Percentiles rank a stretch among this genome's conserved stretches.
phyloP scores from a whole-genome alignment of 176 grass and related monocot species.

The Themeda triandra region DNA sequence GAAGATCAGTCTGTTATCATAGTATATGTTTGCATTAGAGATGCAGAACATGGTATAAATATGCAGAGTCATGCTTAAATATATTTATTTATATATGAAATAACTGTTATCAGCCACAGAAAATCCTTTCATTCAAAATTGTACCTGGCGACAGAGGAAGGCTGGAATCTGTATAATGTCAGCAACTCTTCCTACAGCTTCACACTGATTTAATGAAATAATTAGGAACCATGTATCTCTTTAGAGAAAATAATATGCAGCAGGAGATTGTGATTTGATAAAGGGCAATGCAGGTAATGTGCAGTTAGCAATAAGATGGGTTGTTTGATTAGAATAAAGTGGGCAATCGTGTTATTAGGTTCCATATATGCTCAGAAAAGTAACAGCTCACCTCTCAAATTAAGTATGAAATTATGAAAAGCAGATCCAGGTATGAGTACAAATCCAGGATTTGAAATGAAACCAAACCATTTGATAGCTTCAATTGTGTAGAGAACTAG shows the following conservation, averaged over 20 bases:
- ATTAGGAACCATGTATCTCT: conserved; percentile 13
- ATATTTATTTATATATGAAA: too few species aligned
- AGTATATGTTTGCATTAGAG: conserved; percentile 24
- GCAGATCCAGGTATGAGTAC: not conserved
- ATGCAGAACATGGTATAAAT: not conserved
- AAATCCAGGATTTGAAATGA: not conserved
- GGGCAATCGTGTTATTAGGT: too few species aligned
- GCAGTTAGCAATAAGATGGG: too few species aligned
- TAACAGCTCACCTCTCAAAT: not conserved
- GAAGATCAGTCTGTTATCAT: conserved; percentile 77
- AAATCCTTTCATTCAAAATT: not conserved
- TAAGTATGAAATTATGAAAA: not conserved
- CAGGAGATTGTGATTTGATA: conserved; percentile 2
- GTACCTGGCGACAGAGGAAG: conserved; percentile 96
- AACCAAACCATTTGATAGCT: not conserved
- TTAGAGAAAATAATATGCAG: conserved; percentile 3
- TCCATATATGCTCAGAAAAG: not conserved
- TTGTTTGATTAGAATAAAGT: too few species aligned
- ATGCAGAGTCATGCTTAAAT: conserved; percentile 8
- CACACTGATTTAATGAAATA: conserved; percentile 59
- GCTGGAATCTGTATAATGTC: conserved; percentile 99
- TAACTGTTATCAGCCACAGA: not conserved
- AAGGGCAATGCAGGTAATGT: not conserved
- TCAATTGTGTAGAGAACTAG: not conserved
- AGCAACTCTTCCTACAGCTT: conserved; percentile 92